A percentile compares a stretch with the other conserved stretches of the same genome.
These are phyloP conservation scores for Penicillium sp. DNA, from an alignment of 2,329 filamentous ascomycete genomes.

Conservation along the genomic window DNA sequence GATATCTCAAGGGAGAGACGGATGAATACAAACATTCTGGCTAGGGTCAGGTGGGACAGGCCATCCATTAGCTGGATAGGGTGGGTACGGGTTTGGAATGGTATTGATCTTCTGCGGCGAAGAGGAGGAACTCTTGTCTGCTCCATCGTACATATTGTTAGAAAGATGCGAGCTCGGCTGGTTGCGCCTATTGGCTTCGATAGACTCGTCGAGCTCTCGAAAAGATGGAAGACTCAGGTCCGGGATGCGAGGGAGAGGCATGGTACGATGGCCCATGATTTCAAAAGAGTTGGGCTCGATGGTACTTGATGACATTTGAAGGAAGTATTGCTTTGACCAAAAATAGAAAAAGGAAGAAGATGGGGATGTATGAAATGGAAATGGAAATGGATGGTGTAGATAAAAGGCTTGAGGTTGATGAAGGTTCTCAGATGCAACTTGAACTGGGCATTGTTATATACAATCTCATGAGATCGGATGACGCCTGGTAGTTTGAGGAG, in stretches of 20 bases:
- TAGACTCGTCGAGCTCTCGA: conserved; percentile 4
- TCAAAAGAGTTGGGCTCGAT: background rate
- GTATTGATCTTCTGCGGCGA: background rate
- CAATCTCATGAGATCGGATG: conserved; percentile 1
- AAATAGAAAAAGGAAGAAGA: background rate
- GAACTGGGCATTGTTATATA: conserved; percentile 4
- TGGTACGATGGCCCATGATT: background rate
- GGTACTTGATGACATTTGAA: background rate
- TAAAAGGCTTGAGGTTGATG: conserved; percentile 10
- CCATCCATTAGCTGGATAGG: conserved; percentile 2
- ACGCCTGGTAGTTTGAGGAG: background rate
- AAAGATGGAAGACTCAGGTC: conserved; percentile 5
- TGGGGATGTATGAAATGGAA: background rate
- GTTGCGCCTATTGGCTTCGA: background rate
- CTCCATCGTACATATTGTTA: background rate
- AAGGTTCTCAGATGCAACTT: conserved; percentile 10
- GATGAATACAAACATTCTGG: conserved; percentile 8
- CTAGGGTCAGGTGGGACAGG: conserved; percentile 3
- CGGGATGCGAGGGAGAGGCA: conserved; percentile 7
- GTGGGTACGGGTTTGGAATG: background rate
- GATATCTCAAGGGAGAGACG: background rate
- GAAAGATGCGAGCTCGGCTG: background rate
- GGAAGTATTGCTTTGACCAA: background rate
- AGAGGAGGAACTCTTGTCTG: background rate
- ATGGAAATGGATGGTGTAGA: background rate